Evolutionary conservation across 129 eudicot genomes (phyloP), one percentile per base, ranked within the genome.

Genomic region (Deinandra increscens): DNA sequence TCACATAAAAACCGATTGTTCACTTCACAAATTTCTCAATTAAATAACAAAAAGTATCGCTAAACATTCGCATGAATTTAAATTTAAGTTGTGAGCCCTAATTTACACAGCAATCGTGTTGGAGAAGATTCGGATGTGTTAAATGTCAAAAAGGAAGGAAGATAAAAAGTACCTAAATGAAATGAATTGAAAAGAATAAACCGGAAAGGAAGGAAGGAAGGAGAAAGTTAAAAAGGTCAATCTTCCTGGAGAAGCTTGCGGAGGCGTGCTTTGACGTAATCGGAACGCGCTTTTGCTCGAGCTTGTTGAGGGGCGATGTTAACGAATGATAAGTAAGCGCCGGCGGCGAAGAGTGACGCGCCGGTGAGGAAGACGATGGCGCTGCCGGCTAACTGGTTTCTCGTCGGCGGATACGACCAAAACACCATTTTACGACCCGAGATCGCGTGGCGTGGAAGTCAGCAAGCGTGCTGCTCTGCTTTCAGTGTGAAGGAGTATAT

Each of bases 271-370:
- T 81, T 91, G 84, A 91, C 66, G 86, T 65, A 87, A 36, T 91
- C 89, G 56, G 78, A 75, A 7, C 95, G 97, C 61, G 92, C 89
- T 83, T 90, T 78, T 14, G 83, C 69, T 12, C 89, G 91, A 60
- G 89, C 89, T 71, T 85, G 91, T 62, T 87, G 95, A 54, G 91
- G 95, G 19, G 77, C 95, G 37, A 87, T 73, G 86, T 91, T 91
- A 61, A 74, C 63, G 77, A 81, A 85, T 4, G 95, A 91, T 7
- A 87, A 82, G 72, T 91, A 81, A 8, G 81, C 88, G 3, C 97
- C 97, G 69, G 81, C 83, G 74, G 84, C 68, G 81, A 87, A 77
- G 54, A 84, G 80, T 18, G 82, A 9, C 1, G 74, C 89, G 65
- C 95, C 91, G 81, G 86, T 53, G 76, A 75, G 0, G 66, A 87